Evolutionary conservation across 352 stramenopile genomes (phyloP), one percentile per base, ranked within the genome.

Genomic region (Phytophthora cactorum): DNA sequence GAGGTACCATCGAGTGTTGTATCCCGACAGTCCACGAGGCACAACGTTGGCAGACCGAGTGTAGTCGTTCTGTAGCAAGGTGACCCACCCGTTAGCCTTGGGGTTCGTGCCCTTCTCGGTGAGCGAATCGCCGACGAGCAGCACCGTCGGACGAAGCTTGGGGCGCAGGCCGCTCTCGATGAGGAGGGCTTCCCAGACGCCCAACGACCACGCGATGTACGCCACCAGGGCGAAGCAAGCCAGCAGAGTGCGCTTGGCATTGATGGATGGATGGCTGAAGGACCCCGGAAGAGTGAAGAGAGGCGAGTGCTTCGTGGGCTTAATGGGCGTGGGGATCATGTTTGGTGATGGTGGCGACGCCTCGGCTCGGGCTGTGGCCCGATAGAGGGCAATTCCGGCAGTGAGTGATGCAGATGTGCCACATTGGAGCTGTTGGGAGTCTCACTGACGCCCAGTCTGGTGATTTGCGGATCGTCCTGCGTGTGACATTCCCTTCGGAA

Each of bases 1-100:
- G 27, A 84, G 49, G 17, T 74, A 78, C 72, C 75, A 84, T 14
- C 70, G 60, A 4, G 74, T 81, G 38, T 77, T 85, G 68, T 78
- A 86, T 8, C 70, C 78, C 4, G 64, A 71, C 29, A 77, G 57
- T 15, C 81, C 78, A 17, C 78, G 78, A 8, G 83, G 75, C 31
- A 82, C 46, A 0, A 89, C 61, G 39, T 84, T 70, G 7, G 60
- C 68, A 7, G 66, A 68, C 25, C 76, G 66, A 1, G 75, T 67
- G 59, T 84, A 89, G 39, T 75, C 50, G 14, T 78, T 44, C 22
- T 78, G 74, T 43, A 87, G 53, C 10, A 75, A 54, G 0, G 64
- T 69, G 66, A 77, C 73, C 69, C 76, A 89, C 0, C 80, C 78
- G n/a, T 58, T 66, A 34, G 55, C 49, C 15, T 66, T 60, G 5